phyloP scores from a whole-genome alignment of 306 rosid genomes.

The Betula pendula region DNA sequence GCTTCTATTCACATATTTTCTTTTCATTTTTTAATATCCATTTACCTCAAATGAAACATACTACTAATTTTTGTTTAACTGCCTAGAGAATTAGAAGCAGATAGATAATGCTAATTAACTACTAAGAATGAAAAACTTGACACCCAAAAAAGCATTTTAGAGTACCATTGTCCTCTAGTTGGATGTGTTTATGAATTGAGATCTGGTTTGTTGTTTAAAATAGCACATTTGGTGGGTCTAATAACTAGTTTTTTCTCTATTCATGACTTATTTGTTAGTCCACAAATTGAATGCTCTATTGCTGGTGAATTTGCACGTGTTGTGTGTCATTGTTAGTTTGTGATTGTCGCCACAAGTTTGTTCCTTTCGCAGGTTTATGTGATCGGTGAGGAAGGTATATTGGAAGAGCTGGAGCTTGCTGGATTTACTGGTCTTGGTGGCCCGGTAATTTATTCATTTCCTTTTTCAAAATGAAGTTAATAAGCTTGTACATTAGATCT shows the following conservation, averaged over 20 bases:
- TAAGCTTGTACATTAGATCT: background rate
- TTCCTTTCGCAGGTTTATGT: constrained; percentile 71
- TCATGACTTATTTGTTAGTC: background rate
- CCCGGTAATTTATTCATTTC: constrained; percentile 55
- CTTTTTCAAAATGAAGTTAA: background rate
- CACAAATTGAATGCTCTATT: background rate
- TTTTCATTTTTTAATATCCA: background rate
- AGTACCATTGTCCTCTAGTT: background rate
- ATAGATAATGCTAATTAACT: background rate
- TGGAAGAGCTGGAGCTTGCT: constrained; percentile 83
- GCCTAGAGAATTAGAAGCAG: background rate
- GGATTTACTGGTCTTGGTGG: constrained; percentile 94
- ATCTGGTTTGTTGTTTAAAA: background rate
- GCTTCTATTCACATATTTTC: background rate
- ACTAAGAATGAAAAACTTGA: background rate
- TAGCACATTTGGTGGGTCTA: no score
- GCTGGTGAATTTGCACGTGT: background rate
- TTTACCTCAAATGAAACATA: background rate
- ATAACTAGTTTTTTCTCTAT: background rate
- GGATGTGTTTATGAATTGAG: background rate
- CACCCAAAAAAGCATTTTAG: background rate
- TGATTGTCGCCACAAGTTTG: background rate
- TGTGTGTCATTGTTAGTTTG: background rate
- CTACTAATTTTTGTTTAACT: background rate
- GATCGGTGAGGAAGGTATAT: constrained; percentile 82